Conservation (phyloP, 495 filamentous ascomycete genomes). For the Xylaria telfairii region DNA sequence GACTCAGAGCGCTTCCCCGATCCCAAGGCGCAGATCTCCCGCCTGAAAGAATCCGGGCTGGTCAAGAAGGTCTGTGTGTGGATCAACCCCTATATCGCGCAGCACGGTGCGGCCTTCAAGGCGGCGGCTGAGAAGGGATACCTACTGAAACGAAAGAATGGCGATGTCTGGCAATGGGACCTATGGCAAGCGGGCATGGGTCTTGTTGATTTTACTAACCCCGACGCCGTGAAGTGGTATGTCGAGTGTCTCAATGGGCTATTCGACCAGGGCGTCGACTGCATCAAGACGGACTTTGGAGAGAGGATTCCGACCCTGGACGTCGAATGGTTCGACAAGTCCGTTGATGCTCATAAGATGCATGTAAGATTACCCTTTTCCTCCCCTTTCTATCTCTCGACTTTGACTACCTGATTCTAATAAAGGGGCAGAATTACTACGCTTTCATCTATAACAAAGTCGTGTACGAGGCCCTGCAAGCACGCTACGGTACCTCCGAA, state of each 20-base stretch:
- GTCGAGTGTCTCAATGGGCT: constrained; percentile 61
- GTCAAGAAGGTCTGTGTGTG: constrained; percentile 71
- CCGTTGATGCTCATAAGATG: constrained; percentile 66
- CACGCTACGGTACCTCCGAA: constrained; percentile 61
- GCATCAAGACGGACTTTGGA: constrained; percentile 77
- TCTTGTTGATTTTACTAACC: constrained; percentile 76
- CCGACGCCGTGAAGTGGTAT: constrained; percentile 68
- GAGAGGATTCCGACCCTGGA: constrained; percentile 71
- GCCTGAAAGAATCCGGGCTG: constrained; percentile 62
- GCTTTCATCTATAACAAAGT: constrained; percentile 72
- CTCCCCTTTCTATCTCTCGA: background rate
- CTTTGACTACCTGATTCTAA: constrained; percentile 5
- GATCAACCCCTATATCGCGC: constrained; percentile 75
- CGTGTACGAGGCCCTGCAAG: constrained; percentile 69
- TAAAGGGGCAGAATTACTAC: constrained; percentile 63
- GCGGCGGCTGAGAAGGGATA: constrained; percentile 71
- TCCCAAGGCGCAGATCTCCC: constrained; percentile 64
- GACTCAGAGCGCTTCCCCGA: constrained; percentile 72
- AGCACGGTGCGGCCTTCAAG: constrained; percentile 69
- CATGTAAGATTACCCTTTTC: constrained; percentile 46
- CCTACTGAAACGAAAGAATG: constrained; percentile 70
- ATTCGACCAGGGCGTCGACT: constrained; percentile 70
- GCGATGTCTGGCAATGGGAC: constrained; percentile 76
- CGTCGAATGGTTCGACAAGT: constrained; percentile 62
- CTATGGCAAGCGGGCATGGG: constrained; percentile 79